Conservation (phyloP, 352 stramenopile species). For the Phytophthora pistaciae region DNA sequence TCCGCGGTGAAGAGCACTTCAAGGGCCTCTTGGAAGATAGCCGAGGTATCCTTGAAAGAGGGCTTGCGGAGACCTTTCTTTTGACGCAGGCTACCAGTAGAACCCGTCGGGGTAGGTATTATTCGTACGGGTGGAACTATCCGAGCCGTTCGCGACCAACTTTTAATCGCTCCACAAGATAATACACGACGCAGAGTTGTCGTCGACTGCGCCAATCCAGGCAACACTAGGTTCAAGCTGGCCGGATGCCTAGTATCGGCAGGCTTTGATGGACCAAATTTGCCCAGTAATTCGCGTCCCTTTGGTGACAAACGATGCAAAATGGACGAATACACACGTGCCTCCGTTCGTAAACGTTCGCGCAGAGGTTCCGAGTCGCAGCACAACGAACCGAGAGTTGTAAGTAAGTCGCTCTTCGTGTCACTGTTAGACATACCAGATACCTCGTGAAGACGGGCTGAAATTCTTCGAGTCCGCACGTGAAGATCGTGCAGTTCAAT, state of each 20-base stretch:
- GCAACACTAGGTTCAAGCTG: not conserved
- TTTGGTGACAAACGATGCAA: not conserved
- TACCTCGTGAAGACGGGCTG: not conserved
- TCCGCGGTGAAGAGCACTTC: slow-evolving; percentile 32
- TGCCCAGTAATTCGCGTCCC: not conserved
- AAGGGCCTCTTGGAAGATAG: slow-evolving; percentile 1
- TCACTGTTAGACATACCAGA: not conserved
- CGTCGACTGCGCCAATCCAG: not conserved
- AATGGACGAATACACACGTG: not conserved
- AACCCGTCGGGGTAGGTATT: not conserved
- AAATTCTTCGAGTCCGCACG: slow-evolving; percentile 4
- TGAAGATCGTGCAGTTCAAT: slow-evolving; percentile 12
- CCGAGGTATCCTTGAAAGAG: not conserved
- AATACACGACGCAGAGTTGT: not conserved
- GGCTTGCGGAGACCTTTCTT: too few species aligned
- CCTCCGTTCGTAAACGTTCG: not conserved
- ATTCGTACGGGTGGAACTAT: not conserved
- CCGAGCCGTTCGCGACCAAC: not conserved
- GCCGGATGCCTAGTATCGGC: not conserved
- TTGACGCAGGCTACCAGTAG: not conserved
- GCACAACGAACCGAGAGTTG: not conserved
- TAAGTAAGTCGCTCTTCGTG: not conserved
- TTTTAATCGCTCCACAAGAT: not conserved
- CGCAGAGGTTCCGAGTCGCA: not conserved
- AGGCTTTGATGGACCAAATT: not conserved